Base-by-base conservation (phyloP, 1,284 basidiomycete species). In the Erythrobasidium hasegawianum region DNA sequence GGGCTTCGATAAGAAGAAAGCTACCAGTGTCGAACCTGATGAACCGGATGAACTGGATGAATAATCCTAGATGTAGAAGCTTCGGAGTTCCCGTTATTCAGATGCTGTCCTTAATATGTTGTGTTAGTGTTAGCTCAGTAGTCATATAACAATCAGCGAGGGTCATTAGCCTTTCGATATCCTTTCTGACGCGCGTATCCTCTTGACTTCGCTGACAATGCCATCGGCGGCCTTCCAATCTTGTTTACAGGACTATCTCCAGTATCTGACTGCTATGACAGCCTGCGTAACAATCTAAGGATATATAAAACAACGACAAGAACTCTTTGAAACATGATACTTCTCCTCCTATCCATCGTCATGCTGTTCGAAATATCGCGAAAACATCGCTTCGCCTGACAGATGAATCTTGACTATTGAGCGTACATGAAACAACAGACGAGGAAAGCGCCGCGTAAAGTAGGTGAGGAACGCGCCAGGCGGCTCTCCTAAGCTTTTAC, bases 381-480 rank as follows among this genome's bases (percentile, higher is more conserved):
- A 41, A 41, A 75, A 75, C 69, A 73, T 71, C 1, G 68, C 43
- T 43, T 75, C 74, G 50, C 71, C 64, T 14, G 57, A 26, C 27
- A 74, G 72, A 58, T 77, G 74, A 18, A 72, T 66, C 18, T 82
- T 81, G 65, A 98, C 82, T 70, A 93, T 89, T 26, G 81, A 77
- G 75, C 96, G 87, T 40, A 97, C 93, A 76, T 97, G 94, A 69
- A 97, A 79, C 81, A 98, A 92, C 18, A 98, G 82, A 39, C 79
- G 81, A 4, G 95, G 95, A 79, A 89, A 98, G n/a, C 92, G 85
- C 45, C 84, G 81, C 0, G 92, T 96, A 76, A 97, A 98, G 78
- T 97, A 98, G 2, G 82, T 80, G 64, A 98, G 79, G 81, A 92
- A 98, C 11, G 94, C 94, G 69, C 89, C 87, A 0, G 96, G 95